Conservation (phyloP, 2,329 filamentous ascomycete species). For the Fusarium siculi region DNA sequence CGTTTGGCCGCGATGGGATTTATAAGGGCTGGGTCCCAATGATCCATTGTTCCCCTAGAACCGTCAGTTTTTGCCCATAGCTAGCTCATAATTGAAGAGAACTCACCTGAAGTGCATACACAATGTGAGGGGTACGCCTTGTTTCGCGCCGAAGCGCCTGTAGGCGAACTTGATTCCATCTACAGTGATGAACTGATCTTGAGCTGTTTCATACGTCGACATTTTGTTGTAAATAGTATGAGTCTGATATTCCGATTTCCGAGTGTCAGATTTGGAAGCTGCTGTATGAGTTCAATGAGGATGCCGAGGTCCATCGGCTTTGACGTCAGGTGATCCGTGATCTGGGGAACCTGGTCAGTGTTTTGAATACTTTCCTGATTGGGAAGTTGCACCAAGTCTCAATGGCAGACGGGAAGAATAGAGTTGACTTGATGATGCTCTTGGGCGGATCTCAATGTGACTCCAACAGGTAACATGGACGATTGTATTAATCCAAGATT, state of each 20-base stretch:
- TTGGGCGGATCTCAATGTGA: not conserved
- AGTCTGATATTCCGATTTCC: not conserved
- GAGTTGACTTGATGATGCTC: not conserved
- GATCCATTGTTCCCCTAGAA: constrained; percentile 51
- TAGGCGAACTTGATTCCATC: constrained; percentile 48
- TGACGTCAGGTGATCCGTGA: constrained; percentile 20
- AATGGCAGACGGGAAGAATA: not conserved
- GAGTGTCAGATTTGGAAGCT: not conserved
- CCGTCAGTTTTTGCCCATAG: not conserved
- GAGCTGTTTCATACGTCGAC: constrained; percentile 46
- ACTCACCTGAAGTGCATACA: constrained; percentile 48
- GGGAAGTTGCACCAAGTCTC: not conserved
- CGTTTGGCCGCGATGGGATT: constrained; percentile 56
- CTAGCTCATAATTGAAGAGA: not conserved
- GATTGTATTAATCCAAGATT: too few species aligned
- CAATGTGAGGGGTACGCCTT: constrained; percentile 48
- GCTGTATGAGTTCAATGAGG: not conserved
- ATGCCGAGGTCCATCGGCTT: constrained; percentile 34
- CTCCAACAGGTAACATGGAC: not conserved
- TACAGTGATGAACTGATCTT: constrained; percentile 45
- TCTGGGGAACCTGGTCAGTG: constrained; percentile 13
- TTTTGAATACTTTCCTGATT: constrained; percentile 5
- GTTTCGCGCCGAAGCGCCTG: constrained; percentile 43
- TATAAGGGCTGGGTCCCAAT: constrained; percentile 57
- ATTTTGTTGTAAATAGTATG: constrained; percentile 25